Conservation (phyloP, 306 rosid species). For the Morella rubra region DNA sequence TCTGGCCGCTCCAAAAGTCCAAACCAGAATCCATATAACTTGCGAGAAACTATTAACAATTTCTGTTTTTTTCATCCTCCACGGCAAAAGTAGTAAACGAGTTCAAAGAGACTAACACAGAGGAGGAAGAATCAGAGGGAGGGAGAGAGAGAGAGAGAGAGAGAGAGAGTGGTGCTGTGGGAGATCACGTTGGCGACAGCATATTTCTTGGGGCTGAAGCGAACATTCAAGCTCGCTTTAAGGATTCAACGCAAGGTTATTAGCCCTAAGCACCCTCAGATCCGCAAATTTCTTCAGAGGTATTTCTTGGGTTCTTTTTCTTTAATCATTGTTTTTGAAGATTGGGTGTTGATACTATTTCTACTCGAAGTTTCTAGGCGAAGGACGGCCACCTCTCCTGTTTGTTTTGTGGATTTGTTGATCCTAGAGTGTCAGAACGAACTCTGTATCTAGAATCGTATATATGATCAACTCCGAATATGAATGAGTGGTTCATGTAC, state of each 20-base stretch:
- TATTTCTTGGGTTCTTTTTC: constrained; percentile 4
- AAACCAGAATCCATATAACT: constrained; percentile 25
- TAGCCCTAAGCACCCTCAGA: constrained; percentile 54
- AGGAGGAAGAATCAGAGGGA: neutral
- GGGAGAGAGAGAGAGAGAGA: neutral
- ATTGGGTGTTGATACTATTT: neutral
- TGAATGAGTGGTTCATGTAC: no score
- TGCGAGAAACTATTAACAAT: constrained; percentile 39
- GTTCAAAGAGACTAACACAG: neutral
- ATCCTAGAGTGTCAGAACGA: no score
- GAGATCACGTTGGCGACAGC: constrained; percentile 93
- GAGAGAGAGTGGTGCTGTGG: constrained; percentile 79
- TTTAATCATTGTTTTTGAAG: neutral
- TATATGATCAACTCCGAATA: no score
- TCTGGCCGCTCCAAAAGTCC: constrained; percentile 26
- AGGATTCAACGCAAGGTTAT: constrained; percentile 76
- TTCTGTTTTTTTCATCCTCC: no score
- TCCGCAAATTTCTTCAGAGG: constrained; percentile 75
- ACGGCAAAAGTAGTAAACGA: neutral
- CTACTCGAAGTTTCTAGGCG: no score
- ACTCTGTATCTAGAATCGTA: no score
- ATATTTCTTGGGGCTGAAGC: constrained; percentile 81
- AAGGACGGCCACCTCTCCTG: no score
- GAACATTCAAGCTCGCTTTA: constrained; percentile 72
- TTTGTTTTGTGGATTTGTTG: no score